phyloP scores from a whole-genome alignment of 345 rosid genomes.

The Citrus mangshanensis region DNA sequence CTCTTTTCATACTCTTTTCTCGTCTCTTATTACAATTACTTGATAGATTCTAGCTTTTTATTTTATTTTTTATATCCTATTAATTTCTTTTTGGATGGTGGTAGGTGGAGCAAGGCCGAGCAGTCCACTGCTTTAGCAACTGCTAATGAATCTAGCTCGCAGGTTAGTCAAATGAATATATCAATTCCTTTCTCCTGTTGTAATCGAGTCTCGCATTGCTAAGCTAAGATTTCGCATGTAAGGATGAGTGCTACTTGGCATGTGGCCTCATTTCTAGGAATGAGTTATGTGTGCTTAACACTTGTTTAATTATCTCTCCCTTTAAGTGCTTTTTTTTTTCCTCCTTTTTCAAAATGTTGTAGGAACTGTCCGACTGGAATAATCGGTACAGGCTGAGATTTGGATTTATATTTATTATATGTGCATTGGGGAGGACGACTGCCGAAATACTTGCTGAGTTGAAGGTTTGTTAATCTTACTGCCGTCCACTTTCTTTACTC shows the following conservation, averaged over 20 bases:
- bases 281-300: too few species aligned
- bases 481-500: background rate
- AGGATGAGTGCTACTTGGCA: too few species aligned
- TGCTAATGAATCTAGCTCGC: conserved; percentile 58
- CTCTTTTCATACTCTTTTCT: background rate
- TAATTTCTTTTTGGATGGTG: too few species aligned
- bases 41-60: background rate
- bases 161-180: conserved; percentile 33
- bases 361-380: conserved; percentile 83
- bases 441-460: conserved; percentile 68
- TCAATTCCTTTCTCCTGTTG: background rate
- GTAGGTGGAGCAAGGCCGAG: conserved; percentile 73
- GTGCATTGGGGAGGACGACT: conserved; percentile 75
- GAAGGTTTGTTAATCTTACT: conserved; percentile 44
- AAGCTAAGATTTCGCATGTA: too few species aligned
- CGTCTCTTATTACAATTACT: background rate
- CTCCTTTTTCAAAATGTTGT: background rate
- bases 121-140: conserved; percentile 86
- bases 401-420: conserved; percentile 74
- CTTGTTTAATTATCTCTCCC: background rate
- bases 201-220: too few species aligned
- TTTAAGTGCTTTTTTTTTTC: background rate
- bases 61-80: background rate
- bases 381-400: conserved; percentile 56
- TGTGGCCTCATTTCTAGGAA: too few species aligned